Evolutionary conservation across 169 alveolate species (phyloP).

Genomic region (Plasmodium vivax): DNA sequence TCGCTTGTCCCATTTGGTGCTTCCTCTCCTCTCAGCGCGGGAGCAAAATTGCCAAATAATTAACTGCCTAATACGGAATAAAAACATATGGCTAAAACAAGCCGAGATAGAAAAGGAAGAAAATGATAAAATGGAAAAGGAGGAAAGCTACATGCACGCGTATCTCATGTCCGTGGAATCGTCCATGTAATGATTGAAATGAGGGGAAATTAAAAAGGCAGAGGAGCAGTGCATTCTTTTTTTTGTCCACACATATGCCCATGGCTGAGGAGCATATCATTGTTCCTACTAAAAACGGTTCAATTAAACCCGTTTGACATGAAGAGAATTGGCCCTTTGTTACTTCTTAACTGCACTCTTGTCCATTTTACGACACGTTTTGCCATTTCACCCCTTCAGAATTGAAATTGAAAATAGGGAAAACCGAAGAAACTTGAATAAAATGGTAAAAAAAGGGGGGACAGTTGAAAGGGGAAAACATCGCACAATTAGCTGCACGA

Average conservation of each 20-base stretch:
- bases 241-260: neutral
- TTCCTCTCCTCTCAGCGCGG: slow-evolving; percentile 7
- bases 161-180: slow-evolving; percentile 64
- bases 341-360: neutral
- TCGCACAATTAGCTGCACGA: neutral
- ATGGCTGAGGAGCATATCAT: neutral
- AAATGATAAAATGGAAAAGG: slow-evolving; percentile 67
- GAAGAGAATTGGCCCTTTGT: neutral
- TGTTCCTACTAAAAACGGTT: neutral
- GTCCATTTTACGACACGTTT: neutral
- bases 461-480: neutral
- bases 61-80: slow-evolving; percentile 27
- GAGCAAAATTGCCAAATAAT: slow-evolving; percentile 60
- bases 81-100: slow-evolving; percentile 33
- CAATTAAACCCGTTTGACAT: neutral
- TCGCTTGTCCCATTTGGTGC: neutral
- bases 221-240: neutral
- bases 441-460: slow-evolving; percentile 25
- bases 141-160: slow-evolving; percentile 69
- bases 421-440: slow-evolving; percentile 45
- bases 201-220: neutral
- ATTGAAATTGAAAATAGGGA: slow-evolving; percentile 74
- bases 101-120: slow-evolving; percentile 53
- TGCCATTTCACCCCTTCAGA: neutral
- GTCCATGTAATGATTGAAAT: slow-evolving; percentile 57